Evolutionary conservation across 2,329 filamentous ascomycete genomes (phyloP).

Genomic region (Alternaria metachromatica): DNA sequence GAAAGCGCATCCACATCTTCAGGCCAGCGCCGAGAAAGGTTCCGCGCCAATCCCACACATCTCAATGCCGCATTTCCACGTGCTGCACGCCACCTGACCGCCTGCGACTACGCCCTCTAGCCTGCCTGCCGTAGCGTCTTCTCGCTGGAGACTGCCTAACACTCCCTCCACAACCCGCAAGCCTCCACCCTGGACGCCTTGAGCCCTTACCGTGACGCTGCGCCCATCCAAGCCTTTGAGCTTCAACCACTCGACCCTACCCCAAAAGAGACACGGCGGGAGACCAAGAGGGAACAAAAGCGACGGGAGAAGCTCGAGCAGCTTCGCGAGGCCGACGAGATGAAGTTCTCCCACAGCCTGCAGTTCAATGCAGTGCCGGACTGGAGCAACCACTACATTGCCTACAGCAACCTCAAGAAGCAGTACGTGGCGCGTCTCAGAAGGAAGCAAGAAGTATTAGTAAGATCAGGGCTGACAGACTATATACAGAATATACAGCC

Average conservation of each 20-base stretch:
- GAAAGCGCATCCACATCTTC: conserved; percentile 8
- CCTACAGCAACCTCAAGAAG: conserved; percentile 99
- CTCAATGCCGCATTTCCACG: conserved; percentile 7
- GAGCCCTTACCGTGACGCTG: conserved; percentile 24
- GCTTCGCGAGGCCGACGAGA: conserved; percentile 79
- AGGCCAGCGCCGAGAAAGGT: conserved; percentile 1
- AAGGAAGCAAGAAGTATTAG: neutral
- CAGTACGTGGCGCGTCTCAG: conserved; percentile 65
- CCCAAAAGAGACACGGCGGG: conserved; percentile 12
- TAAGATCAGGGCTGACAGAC: conserved; percentile 26
- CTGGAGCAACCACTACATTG: conserved; percentile 98
- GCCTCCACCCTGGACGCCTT: conserved; percentile 37
- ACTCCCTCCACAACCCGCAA: neutral
- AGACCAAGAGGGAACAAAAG: conserved; percentile 51
- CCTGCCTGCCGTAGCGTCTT: conserved; percentile 7
- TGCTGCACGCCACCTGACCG: conserved; percentile 16
- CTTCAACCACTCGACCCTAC: conserved; percentile 35
- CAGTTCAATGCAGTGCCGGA: conserved; percentile 99
- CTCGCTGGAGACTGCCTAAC: neutral
- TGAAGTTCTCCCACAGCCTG: conserved; percentile 99
- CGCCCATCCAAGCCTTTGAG: conserved; percentile 36
- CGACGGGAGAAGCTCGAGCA: conserved; percentile 69
- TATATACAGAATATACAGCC: conserved; percentile 79
- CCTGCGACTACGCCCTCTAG: conserved; percentile 12
- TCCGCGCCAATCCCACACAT: conserved; percentile 16